Evolutionary conservation across 2,329 filamentous ascomycete species (phyloP).

Genomic region (Talaromyces islandicus): DNA sequence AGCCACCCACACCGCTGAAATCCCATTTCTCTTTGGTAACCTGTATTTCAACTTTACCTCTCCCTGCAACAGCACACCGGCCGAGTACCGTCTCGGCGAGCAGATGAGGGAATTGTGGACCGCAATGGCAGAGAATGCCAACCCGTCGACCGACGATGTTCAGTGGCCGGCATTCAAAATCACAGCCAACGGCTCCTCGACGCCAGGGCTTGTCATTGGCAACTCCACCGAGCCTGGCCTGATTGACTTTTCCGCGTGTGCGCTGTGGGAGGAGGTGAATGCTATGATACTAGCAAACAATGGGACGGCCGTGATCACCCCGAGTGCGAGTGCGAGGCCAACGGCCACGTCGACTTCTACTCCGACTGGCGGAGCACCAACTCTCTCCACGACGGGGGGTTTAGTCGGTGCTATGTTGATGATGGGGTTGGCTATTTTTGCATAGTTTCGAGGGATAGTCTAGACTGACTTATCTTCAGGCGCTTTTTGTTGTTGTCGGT

Average conservation of each 20-base stretch:
- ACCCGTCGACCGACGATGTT: constrained; percentile 9
- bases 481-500: too few relatives aligned
- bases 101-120: constrained; percentile 16
- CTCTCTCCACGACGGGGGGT: background rate
- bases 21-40: constrained; percentile 11
- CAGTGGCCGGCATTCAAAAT: constrained; percentile 12
- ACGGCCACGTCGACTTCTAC: background rate
- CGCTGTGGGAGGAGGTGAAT: constrained; percentile 14
- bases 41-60: constrained; percentile 4
- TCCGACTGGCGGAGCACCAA: background rate
- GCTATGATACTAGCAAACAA: background rate
- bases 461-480: too few relatives aligned
- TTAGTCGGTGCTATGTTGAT: background rate
- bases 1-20: constrained; percentile 11
- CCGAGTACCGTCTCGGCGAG: constrained; percentile 8
- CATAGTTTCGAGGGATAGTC: too few relatives aligned
- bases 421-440: background rate
- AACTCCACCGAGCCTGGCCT: constrained; percentile 9
- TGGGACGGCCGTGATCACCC: background rate
- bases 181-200: constrained; percentile 3
- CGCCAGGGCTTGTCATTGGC: constrained; percentile 12
- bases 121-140: constrained; percentile 16
- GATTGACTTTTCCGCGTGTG: constrained; percentile 13
- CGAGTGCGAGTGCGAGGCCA: background rate
- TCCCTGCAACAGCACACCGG: constrained; percentile 8